Evolutionary conservation across 768 basidiomycete species (phyloP), one percentile per base, ranked within the genome.

Genomic region (Leccinum variicolor): DNA sequence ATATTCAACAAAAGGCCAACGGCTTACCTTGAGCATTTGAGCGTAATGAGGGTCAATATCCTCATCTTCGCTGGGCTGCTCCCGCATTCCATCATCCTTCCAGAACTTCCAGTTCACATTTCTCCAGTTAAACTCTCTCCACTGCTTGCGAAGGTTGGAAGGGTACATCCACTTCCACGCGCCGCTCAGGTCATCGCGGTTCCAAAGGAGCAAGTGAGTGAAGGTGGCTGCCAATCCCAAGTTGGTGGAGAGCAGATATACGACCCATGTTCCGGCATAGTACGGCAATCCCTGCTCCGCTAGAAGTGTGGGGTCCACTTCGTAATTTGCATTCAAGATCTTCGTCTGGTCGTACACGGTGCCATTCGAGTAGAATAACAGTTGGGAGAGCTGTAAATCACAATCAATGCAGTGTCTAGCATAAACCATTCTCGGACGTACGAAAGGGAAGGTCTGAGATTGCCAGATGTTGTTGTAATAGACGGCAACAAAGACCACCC

Each of bases 381-480:
- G 66, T 59, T 84, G 82, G 2, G 79, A 77, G n/a, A 83, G 69
- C 71, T 71, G 19, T 1, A 26, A 10, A 76, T 61, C 15, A 15
- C 7, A n/a, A 23, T 60, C 17, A 64, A 26, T 31, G 17, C 1
- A 3, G 8, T 33, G 25, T 13, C 6, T 10, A 14, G 4, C 17
- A 10, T 17, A 29, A 45, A 19, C 5, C 2, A 41, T 52, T 66
- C 65, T 64, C 78, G 82, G 1, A 54, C 69, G 21, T 62, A 78
- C 76, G 73, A 85, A 84, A 1, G 85, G 85, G 74, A 86, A 84
- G 63, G 74, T 79, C 64, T 82, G 79, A 2, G 79, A 79, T 47
- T 80, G 67, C 85, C 84, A 87, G 11, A 77, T 70, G 58, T 88
- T 85, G 45, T 67, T 75, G 13, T 77, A 77, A 60, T 73, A 81